Percentiles rank a stretch among this genome's conserved stretches.
Conservation (phyloP, 1,139 yeast species). For the Scheffersomyces stambukii region DNA sequence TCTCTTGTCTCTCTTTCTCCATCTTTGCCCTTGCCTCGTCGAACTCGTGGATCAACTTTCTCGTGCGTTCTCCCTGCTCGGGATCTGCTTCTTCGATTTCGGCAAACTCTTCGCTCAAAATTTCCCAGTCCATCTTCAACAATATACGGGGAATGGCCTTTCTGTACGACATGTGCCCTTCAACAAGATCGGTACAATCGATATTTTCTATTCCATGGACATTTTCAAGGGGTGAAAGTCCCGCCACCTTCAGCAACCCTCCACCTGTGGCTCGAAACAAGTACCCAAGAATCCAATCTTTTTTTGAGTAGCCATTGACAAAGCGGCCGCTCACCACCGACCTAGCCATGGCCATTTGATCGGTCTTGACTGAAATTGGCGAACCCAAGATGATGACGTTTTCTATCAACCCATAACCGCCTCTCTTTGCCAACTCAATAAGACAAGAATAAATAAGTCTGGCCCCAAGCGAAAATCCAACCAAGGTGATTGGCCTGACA, state of each 20-base stretch:
- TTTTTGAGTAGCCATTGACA: constrained; percentile 84
- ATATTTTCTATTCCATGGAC: constrained; percentile 71
- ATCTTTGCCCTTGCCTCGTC: constrained; percentile 75
- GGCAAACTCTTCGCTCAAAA: constrained; percentile 83
- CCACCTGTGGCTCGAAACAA: constrained; percentile 94
- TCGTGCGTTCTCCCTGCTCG: constrained; percentile 75
- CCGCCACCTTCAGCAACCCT: constrained; percentile 86
- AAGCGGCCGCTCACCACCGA: constrained; percentile 89
- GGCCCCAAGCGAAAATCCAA: constrained; percentile 94
- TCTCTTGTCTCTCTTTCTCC: constrained; percentile 31
- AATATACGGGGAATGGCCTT: constrained; percentile 84
- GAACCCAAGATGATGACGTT: constrained; percentile 87
- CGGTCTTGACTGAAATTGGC: constrained; percentile 76
- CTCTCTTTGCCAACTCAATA: constrained; percentile 77
- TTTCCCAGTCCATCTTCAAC: constrained; percentile 69
- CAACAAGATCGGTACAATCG: constrained; percentile 82
- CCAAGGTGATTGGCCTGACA: constrained; percentile 84
- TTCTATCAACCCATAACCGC: constrained; percentile 86
- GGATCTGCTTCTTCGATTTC: constrained; percentile 98
- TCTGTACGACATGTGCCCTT: constrained; percentile 97
- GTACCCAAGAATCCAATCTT: constrained; percentile 96
- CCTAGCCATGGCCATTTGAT: constrained; percentile 74
- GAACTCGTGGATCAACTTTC: constrained; percentile 76
- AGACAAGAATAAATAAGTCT: constrained; percentile 89
- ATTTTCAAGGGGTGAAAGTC: constrained; percentile 70